Evolutionary conservation across 2,329 filamentous ascomycete species (phyloP).

Genomic region (Sphaceloma murrayae): DNA sequence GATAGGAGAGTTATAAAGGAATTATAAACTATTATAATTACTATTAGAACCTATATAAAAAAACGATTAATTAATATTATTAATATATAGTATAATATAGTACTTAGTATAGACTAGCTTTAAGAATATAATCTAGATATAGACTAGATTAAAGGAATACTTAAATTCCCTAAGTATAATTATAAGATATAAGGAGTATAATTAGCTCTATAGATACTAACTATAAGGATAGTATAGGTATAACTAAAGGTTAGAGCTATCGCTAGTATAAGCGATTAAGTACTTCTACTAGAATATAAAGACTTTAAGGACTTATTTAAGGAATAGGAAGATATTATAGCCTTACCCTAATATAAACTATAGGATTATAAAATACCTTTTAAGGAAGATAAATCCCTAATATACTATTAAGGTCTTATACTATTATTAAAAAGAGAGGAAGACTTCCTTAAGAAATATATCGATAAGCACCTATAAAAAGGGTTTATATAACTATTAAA

Average conservation of each 20-base stretch:
- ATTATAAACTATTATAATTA: background rate
- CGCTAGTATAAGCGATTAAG: background rate
- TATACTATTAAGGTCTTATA: slow-evolving; percentile 8
- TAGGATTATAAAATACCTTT: slow-evolving; percentile 4
- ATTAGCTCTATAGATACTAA: background rate
- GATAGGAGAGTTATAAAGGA: slow-evolving; percentile 4
- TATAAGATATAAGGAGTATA: background rate
- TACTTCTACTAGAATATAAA: slow-evolving; percentile 1
- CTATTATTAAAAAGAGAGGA: background rate
- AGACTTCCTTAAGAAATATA: slow-evolving; percentile 6
- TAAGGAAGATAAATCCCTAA: slow-evolving; percentile 6
- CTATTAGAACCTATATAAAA: background rate
- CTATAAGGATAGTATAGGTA: background rate
- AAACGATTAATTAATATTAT: background rate
- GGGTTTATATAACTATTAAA: slow-evolving; percentile 1
- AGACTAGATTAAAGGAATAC: slow-evolving; percentile 1
- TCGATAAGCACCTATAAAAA: background rate
- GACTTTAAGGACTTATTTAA: slow-evolving; percentile 1
- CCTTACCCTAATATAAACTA: background rate
- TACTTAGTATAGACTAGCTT: slow-evolving; percentile 1
- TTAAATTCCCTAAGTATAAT: slow-evolving; percentile 1
- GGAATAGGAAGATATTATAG: background rate
- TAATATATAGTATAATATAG: background rate
- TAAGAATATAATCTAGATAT: slow-evolving; percentile 1
- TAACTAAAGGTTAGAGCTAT: background rate